Evolutionary conservation across 139 green algal genomes (phyloP).

Genomic region (Zygnema circumcarinatum): DNA sequence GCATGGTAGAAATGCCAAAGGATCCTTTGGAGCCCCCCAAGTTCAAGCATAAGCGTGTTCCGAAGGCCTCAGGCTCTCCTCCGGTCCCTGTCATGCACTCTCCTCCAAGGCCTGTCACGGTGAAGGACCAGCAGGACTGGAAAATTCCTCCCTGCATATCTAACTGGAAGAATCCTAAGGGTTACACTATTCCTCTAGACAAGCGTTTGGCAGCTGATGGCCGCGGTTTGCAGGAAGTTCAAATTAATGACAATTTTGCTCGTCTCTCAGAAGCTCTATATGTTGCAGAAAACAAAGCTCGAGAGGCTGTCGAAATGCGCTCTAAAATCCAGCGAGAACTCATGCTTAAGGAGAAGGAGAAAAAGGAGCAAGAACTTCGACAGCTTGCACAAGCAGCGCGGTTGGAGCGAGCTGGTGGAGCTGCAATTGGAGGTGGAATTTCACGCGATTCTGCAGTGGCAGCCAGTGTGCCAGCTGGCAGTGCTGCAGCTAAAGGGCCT

Average conservation of each 20-base stretch:
- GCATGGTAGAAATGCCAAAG: slow-evolving; percentile 94
- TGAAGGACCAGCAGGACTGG: slow-evolving; percentile 93
- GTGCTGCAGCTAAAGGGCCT: not conserved
- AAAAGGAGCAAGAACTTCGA: slow-evolving; percentile 93
- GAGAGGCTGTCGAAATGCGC: slow-evolving; percentile 85
- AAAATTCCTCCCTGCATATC: slow-evolving; percentile 98
- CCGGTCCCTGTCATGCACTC: slow-evolving; percentile 97
- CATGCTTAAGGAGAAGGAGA: slow-evolving; percentile 81
- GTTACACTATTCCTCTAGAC: slow-evolving; percentile 99
- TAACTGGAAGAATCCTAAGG: slow-evolving; percentile 89
- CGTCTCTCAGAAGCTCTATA: slow-evolving; percentile 92
- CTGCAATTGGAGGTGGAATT: slow-evolving; percentile 30
- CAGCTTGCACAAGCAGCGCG: slow-evolving; percentile 88
- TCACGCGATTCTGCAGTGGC: slow-evolving; percentile 11
- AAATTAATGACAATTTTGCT: slow-evolving; percentile 95
- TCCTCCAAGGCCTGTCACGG: slow-evolving; percentile 83
- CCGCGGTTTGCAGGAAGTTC: slow-evolving; percentile 90
- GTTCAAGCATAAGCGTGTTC: slow-evolving; percentile 88
- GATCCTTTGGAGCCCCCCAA: slow-evolving; percentile 97
- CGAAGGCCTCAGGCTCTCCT: slow-evolving; percentile 79
- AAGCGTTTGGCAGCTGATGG: slow-evolving; percentile 98
- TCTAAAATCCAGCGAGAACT: slow-evolving; percentile 88
- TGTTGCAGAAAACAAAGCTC: slow-evolving; percentile 91
- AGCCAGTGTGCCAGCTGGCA: slow-evolving; percentile 3
- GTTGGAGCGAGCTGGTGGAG: slow-evolving; percentile 76